Base-by-base conservation (phyloP, 805 yeast species). In the Yamadazyma olivae region DNA sequence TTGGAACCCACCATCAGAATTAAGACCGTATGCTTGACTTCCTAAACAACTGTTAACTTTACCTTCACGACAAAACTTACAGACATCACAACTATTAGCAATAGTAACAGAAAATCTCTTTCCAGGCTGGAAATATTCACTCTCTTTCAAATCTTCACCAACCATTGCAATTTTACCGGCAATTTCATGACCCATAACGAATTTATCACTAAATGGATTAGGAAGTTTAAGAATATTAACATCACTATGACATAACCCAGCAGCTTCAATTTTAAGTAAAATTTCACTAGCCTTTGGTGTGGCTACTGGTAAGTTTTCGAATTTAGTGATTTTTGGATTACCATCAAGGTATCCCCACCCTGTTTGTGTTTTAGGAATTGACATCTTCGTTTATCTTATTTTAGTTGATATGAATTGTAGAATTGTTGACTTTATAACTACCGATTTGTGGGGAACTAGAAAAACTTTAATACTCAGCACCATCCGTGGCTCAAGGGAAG, bases 121-220 rank as follows among this genome's bases (percentile, higher is more conserved):
- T 2, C 71, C 71, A 7, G 48, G 33, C 27, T 40, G 38, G 38
- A 53, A 66, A n/a, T 40, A 20, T 14, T 50, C 50, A 35, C 52
- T 46, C 10, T 40, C 44, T 5, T 48, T 44, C 29, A 59, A 43
- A 4, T 40, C 51, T 1, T 40, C 32, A 12, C 73, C 72, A 1
- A 53, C 61, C 12, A 50, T 46, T 20, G 53, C 60, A 6, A 66
- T 46, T 31, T 48, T 54, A 1, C 73, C 73, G 1, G 71, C 67
- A 17, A 67, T 61, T 42, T 67, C 73, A 45, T 67, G 73, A 27
- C 73, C 73, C 71, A 67, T 65, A 9, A 67, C 61, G 44, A 67
- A 63, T 27, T 46, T 41, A 8, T 53, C 49, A 20, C 19, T 30
- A 14, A 18, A 4, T 5, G 32, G 24, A n/a, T 35, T 35, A 1